phyloP scores from a whole-genome alignment of 208 protist species.

The Leishmania lainsoni region DNA sequence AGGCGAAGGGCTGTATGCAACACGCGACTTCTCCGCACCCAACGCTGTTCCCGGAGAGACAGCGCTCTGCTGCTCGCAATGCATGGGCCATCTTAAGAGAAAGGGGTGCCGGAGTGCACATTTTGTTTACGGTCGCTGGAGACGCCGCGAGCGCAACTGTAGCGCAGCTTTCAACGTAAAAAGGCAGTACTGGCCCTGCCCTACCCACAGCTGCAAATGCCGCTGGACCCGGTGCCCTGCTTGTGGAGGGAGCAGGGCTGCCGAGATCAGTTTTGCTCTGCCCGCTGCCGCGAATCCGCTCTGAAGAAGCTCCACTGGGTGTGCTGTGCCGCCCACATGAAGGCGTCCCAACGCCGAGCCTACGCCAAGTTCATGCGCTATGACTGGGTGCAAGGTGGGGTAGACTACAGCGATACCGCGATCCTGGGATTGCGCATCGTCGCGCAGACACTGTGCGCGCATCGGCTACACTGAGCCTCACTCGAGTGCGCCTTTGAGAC shows the following conservation, averaged over 20 bases:
- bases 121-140: conserved; percentile 66
- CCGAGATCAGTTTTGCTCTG: conserved; percentile 55
- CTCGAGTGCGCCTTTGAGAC: conserved; percentile 42
- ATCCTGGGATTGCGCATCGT: conserved; percentile 62
- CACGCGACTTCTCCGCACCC: conserved; percentile 29
- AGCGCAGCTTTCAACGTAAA: conserved; percentile 41
- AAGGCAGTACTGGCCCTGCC: conserved; percentile 36
- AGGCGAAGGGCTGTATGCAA: conserved; percentile 67
- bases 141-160: conserved; percentile 44
- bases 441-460: conserved; percentile 41
- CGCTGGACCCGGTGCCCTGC: conserved; percentile 35
- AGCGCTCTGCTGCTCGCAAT: conserved; percentile 76
- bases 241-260: conserved; percentile 47
- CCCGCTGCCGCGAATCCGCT: conserved; percentile 53
- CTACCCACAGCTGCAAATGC: conserved; percentile 30
- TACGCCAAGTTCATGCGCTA: conserved; percentile 37
- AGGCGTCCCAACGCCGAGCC: conserved; percentile 33
- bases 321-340: conserved; percentile 53
- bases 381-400: conserved; percentile 63
- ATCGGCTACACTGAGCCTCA: conserved; percentile 33
- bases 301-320: conserved; percentile 48
- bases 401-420: conserved; percentile 77
- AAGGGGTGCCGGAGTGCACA: conserved; percentile 47
- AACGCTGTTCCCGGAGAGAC: conserved; percentile 67
- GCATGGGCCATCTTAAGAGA: conserved; percentile 58